phyloP scores from a whole-genome alignment of 169 alveolate genomes.

The Fabrea salina region DNA sequence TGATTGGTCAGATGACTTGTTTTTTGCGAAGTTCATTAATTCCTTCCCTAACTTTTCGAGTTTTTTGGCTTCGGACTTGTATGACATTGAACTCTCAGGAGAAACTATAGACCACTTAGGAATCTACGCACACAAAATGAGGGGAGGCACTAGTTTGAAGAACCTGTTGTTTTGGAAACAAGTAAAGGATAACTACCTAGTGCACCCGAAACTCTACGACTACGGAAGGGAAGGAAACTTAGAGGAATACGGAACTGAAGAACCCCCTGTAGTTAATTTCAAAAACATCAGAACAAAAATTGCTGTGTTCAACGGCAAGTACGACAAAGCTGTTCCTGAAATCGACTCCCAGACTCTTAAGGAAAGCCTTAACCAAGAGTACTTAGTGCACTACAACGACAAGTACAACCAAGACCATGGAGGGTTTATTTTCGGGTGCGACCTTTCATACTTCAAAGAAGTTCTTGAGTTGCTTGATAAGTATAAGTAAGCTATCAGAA shows the following conservation, averaged over 20 bases:
- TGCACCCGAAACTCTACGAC: neutral
- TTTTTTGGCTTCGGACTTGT: neutral
- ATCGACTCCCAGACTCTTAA: neutral
- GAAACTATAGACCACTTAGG: neutral
- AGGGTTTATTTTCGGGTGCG: neutral
- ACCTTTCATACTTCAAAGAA: neutral
- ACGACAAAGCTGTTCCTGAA: neutral
- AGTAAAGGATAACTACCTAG: neutral
- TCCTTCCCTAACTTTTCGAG: neutral
- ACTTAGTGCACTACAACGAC: neutral
- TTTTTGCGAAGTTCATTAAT: neutral
- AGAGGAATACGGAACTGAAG: neutral
- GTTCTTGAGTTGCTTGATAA: neutral
- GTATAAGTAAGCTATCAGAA: too few relatives aligned
- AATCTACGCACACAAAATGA: neutral
- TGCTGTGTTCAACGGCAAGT: neutral
- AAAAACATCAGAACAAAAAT: neutral
- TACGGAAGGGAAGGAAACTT: constrained; percentile 12
- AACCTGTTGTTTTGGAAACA: neutral
- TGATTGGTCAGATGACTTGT: constrained; percentile 12
- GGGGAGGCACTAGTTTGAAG: constrained; percentile 24
- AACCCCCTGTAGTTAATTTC: neutral
- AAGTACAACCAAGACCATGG: constrained; percentile 15
- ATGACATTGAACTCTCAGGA: neutral
- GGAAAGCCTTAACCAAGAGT: neutral